These are phyloP conservation scores for Chlorencoelia australis DNA, from an alignment of 2,329 filamentous ascomycete species.

Conservation along the genomic window DNA sequence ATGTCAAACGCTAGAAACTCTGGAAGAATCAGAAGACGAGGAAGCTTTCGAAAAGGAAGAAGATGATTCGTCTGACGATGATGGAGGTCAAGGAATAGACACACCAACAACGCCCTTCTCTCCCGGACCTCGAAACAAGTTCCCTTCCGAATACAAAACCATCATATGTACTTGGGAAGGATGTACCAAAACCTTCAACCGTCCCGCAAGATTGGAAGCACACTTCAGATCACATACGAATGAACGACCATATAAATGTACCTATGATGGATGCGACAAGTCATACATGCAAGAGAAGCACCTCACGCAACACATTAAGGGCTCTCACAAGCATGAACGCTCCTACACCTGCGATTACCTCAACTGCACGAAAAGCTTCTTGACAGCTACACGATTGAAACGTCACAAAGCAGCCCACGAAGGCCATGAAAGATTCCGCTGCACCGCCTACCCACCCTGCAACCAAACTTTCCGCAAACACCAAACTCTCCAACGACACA, in stretches of 20 bases:
- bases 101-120: conserved; percentile 42
- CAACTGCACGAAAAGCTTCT: conserved; percentile 70
- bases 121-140: conserved; percentile 37
- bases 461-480: conserved; percentile 77
- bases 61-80: conserved; percentile 24
- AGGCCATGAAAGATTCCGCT: conserved; percentile 65
- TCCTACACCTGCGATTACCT: conserved; percentile 61
- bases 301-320: conserved; percentile 74
- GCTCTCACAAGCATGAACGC: conserved; percentile 63
- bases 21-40: conserved; percentile 32
- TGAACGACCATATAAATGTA: conserved; percentile 69
- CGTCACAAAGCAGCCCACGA: conserved; percentile 72
- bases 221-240: conserved; percentile 81
- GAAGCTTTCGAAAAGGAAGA: conserved; percentile 28
- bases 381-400: conserved; percentile 67
- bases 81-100: conserved; percentile 25
- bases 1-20: too few species aligned
- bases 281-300: conserved; percentile 81
- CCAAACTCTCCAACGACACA: conserved; percentile 74
- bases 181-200: conserved; percentile 79
- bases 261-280: conserved; percentile 63
- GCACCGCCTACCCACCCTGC: conserved; percentile 60
- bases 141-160: conserved; percentile 65
- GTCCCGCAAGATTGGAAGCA: conserved; percentile 67
- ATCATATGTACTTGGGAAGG: conserved; percentile 63